A percentile compares a stretch with the other conserved stretches of the same genome.
These are phyloP conservation scores for Prunus armeniaca DNA, from an alignment of 306 rosid genomes.

Conservation along the genomic window DNA sequence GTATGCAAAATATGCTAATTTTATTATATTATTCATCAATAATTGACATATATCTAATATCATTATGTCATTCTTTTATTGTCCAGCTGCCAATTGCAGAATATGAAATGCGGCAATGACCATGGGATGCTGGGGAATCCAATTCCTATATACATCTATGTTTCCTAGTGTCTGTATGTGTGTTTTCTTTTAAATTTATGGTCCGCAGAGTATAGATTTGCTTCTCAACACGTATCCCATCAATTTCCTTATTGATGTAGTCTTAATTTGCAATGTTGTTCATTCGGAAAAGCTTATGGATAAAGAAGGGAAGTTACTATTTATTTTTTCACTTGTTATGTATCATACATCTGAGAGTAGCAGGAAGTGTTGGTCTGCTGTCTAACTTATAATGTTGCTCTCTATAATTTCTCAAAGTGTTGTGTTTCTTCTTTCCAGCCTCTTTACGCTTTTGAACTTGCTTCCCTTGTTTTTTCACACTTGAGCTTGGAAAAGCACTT, in stretches of 20 bases:
- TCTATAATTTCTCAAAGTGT: neutral
- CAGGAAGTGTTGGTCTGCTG: neutral
- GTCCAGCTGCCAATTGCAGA: conserved; percentile 8
- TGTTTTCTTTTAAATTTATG: no score
- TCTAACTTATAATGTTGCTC: neutral
- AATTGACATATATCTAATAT: neutral
- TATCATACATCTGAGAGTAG: neutral
- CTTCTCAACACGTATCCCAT: neutral
- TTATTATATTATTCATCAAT: neutral
- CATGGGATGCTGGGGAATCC: neutral
- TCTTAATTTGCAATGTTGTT: neutral
- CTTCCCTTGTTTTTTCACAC: no score
- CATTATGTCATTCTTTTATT: neutral
- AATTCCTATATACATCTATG: neutral
- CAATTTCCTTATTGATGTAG: neutral
- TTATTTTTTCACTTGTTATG: no score
- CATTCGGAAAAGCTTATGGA: neutral
- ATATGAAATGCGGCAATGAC: neutral
- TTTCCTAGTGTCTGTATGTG: no score
- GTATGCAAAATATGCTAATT: neutral
- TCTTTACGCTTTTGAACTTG: no score
- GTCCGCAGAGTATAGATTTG: neutral
- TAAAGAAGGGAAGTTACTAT: no score
- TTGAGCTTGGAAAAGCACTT: no score
- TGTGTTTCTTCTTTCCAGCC: neutral